phyloP scores from a whole-genome alignment of 2,329 filamentous ascomycete genomes.

The Fusarium torulosum region DNA sequence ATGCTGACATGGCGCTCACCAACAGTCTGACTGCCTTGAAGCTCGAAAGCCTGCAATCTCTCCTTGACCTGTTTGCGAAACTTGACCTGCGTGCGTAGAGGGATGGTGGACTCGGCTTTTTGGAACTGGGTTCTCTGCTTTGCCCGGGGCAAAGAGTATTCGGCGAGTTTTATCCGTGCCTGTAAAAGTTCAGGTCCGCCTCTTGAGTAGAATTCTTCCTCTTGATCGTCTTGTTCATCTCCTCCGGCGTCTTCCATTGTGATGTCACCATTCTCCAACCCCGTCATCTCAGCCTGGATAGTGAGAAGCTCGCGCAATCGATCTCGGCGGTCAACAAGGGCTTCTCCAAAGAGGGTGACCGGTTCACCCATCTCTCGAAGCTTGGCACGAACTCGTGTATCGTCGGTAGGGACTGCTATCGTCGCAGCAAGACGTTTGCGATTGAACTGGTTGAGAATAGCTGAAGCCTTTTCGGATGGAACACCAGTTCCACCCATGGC shows the following conservation, averaged over 20 bases:
- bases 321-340: slow-evolving; percentile 85
- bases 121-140: slow-evolving; percentile 82
- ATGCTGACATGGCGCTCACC: slow-evolving; percentile 93
- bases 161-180: slow-evolving; percentile 82
- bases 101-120: slow-evolving; percentile 83
- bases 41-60: slow-evolving; percentile 82
- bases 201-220: slow-evolving; percentile 95
- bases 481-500: slow-evolving; percentile 74
- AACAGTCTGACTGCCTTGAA: slow-evolving; percentile 93
- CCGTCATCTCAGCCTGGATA: slow-evolving; percentile 74
- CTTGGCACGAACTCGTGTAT: slow-evolving; percentile 83
- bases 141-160: slow-evolving; percentile 85
- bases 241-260: slow-evolving; percentile 70
- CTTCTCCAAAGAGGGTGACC: slow-evolving; percentile 94
- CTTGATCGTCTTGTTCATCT: slow-evolving; percentile 77
- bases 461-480: slow-evolving; percentile 84
- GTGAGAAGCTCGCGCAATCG: slow-evolving; percentile 85
- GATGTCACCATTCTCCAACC: slow-evolving; percentile 68
- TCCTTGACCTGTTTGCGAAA: slow-evolving; percentile 92
- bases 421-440: slow-evolving; percentile 90
- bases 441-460: slow-evolving; percentile 88
- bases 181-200: slow-evolving; percentile 80
- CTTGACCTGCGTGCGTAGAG: slow-evolving; percentile 89
- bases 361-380: slow-evolving; percentile 92
- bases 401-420: slow-evolving; percentile 93